Evolutionary conservation across 257 asterid species (phyloP).

Genomic region (Jacaranda copaia): DNA sequence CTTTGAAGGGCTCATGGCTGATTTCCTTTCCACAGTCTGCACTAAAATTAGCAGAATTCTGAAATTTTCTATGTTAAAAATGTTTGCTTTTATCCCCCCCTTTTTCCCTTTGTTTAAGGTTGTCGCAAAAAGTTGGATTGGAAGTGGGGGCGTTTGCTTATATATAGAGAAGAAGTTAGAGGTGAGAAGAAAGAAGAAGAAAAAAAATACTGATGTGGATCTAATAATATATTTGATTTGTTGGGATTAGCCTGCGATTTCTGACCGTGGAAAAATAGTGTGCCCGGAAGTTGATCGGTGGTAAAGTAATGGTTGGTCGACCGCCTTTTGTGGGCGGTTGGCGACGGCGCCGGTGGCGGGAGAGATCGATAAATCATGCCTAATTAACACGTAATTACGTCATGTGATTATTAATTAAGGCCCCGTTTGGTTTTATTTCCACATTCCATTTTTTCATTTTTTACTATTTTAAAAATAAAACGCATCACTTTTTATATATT

Average conservation of each 20-base stretch:
- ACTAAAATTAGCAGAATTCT: neutral
- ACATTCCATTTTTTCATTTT: too few relatives aligned
- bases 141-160: conserved; percentile 14
- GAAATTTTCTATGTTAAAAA: neutral
- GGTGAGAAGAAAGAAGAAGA: neutral
- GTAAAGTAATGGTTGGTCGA: conserved; percentile 25
- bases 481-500: too few relatives aligned
- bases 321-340: conserved; percentile 29
- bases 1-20: conserved; percentile 48
- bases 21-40: neutral
- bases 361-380: conserved; percentile 23
- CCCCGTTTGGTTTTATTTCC: too few relatives aligned
- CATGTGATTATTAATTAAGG: neutral
- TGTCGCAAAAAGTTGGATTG: conserved; percentile 21
- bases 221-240: neutral
- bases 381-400: conserved; percentile 27
- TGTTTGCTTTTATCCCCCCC: too few relatives aligned
- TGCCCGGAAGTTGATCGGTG: conserved; percentile 27
- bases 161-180: conserved; percentile 27
- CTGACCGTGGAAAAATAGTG: conserved; percentile 34
- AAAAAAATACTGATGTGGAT: neutral
- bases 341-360: conserved; percentile 36
- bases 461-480: too few relatives aligned
- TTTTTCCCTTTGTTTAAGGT: conserved; percentile 20
- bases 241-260: conserved; percentile 2